Evolutionary conservation across 768 basidiomycete genomes (phyloP).

Genomic region (Lepiota venenata): DNA sequence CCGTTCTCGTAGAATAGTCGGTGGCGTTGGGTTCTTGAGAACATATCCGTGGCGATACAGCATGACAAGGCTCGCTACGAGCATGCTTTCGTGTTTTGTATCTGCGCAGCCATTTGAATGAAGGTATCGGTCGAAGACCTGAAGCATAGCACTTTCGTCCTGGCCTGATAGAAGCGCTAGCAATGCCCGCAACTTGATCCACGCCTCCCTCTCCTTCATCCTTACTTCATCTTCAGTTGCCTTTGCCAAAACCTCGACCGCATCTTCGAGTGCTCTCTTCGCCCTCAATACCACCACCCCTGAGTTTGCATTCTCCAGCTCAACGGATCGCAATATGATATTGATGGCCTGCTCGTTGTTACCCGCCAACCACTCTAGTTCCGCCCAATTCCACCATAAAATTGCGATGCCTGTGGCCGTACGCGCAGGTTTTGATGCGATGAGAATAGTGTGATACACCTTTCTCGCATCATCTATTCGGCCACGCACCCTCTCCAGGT

Average conservation of each 20-base stretch:
- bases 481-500: slow-evolving; percentile 65
- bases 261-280: slow-evolving; percentile 60
- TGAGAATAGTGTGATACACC: slow-evolving; percentile 67
- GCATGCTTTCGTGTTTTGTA: slow-evolving; percentile 49
- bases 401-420: slow-evolving; percentile 33
- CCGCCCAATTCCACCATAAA: slow-evolving; percentile 84
- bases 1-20: slow-evolving; percentile 54
- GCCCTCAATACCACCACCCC: slow-evolving; percentile 59
- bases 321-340: slow-evolving; percentile 52
- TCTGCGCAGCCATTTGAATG: slow-evolving; percentile 18
- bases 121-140: slow-evolving; percentile 37
- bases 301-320: slow-evolving; percentile 43
- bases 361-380: slow-evolving; percentile 75
- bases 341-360: slow-evolving; percentile 45
- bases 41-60: slow-evolving; percentile 55
- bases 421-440: slow-evolving; percentile 35
- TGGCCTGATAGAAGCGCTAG: slow-evolving; percentile 56
- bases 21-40: slow-evolving; percentile 56
- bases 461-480: slow-evolving; percentile 70
- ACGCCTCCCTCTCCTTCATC: slow-evolving; percentile 61
- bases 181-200: slow-evolving; percentile 63
- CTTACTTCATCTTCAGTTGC: slow-evolving; percentile 17
- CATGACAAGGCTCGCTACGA: slow-evolving; percentile 52
- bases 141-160: slow-evolving; percentile 35
- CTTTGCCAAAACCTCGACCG: slow-evolving; percentile 21